Percentiles rank a stretch among this genome's conserved stretches.
Evolutionary conservation across 495 filamentous ascomycete species (phyloP).

Genomic region (Cercophora newfieldiana): DNA sequence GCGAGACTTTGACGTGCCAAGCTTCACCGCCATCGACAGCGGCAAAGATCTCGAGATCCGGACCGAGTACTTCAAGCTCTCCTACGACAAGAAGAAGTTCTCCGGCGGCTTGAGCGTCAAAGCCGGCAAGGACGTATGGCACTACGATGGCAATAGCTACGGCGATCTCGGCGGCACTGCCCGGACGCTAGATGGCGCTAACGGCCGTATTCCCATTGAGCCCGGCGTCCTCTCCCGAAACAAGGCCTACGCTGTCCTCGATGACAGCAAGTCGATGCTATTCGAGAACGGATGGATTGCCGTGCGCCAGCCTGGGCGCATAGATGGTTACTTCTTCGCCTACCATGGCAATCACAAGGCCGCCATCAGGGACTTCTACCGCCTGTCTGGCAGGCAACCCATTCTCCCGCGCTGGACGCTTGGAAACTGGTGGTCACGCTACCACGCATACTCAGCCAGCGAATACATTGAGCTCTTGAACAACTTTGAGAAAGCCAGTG

Average conservation of each 20-base stretch:
- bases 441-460: slow-evolving; percentile 50
- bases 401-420: slow-evolving; percentile 56
- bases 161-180: slow-evolving; percentile 54
- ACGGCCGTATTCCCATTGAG: slow-evolving; percentile 50
- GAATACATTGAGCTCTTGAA: slow-evolving; percentile 57
- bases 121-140: slow-evolving; percentile 43
- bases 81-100: slow-evolving; percentile 54
- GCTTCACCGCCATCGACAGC: slow-evolving; percentile 44
- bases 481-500: slow-evolving; percentile 43
- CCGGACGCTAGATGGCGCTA: slow-evolving; percentile 53
- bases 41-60: slow-evolving; percentile 48
- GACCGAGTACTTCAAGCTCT: slow-evolving; percentile 51
- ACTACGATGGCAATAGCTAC: slow-evolving; percentile 45
- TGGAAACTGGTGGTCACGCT: slow-evolving; percentile 67
- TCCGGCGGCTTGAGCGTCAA: slow-evolving; percentile 45
- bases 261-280: slow-evolving; percentile 59
- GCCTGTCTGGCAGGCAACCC: slow-evolving; percentile 56
- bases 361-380: slow-evolving; percentile 57
- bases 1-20: slow-evolving; percentile 47
- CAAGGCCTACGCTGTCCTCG: slow-evolving; percentile 47
- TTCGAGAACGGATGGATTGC: slow-evolving; percentile 55
- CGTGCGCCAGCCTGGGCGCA: slow-evolving; percentile 41
- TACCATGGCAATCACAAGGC: slow-evolving; percentile 56
- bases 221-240: slow-evolving; percentile 49
- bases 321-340: slow-evolving; percentile 59